These are phyloP conservation scores for Endocarpon pusillum DNA, from an alignment of 495 filamentous ascomycete genomes.

Conservation along the genomic window DNA sequence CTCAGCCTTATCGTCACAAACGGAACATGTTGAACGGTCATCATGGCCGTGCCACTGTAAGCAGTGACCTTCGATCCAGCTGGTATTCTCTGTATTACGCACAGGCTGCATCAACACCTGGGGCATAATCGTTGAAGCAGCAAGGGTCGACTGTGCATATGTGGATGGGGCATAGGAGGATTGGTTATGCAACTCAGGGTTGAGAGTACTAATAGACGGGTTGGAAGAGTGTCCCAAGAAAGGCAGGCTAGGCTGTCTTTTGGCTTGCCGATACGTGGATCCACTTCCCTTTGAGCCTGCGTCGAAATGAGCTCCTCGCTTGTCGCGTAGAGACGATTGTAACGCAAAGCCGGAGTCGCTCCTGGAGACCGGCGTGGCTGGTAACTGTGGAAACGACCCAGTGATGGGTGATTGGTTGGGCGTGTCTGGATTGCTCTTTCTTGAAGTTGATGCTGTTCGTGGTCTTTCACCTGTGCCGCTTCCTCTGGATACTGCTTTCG, in stretches of 20 bases:
- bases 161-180: slow-evolving; percentile 87
- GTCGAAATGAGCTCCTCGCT: slow-evolving; percentile 90
- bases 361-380: slow-evolving; percentile 59
- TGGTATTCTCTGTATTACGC: slow-evolving; percentile 65
- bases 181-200: slow-evolving; percentile 46
- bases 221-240: slow-evolving; percentile 70
- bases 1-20: slow-evolving; percentile 81
- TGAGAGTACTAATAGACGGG: slow-evolving; percentile 68
- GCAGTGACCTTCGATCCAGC: slow-evolving; percentile 91
- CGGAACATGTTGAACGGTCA: slow-evolving; percentile 50
- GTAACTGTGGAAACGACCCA: slow-evolving; percentile 55
- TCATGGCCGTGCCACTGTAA: slow-evolving; percentile 58
- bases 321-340: slow-evolving; percentile 71
- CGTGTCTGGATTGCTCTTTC: slow-evolving; percentile 59
- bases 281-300: slow-evolving; percentile 69
- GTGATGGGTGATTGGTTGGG: slow-evolving; percentile 67
- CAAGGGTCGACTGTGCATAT: slow-evolving; percentile 92
- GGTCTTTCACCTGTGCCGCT: slow-evolving; percentile 68
- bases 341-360: slow-evolving; percentile 81
- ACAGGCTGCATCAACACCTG: slow-evolving; percentile 74
- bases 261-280: slow-evolving; percentile 27
- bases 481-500: slow-evolving; percentile 42
- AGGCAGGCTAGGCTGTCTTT: slow-evolving; percentile 68
- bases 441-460: slow-evolving; percentile 59
- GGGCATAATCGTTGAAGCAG: slow-evolving; percentile 94